phyloP scores from a whole-genome alignment of 306 rosid genomes.

The Cucurbita moschata region DNA sequence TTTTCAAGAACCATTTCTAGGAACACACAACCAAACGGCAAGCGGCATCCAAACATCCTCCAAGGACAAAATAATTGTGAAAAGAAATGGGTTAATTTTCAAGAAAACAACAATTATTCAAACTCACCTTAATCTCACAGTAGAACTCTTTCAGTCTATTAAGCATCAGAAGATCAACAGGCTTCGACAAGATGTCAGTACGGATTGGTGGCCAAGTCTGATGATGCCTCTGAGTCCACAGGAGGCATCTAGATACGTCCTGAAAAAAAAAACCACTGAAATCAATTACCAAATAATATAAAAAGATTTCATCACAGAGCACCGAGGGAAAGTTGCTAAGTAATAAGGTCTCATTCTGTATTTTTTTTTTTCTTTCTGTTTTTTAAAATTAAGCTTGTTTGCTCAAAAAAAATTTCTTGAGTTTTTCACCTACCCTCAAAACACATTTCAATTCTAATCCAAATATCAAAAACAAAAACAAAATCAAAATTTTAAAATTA shows the following conservation, averaged over 20 bases:
- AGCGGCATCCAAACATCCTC: not conserved
- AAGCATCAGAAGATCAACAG: conserved; percentile 69
- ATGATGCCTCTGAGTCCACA: conserved; percentile 95
- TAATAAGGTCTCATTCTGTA: not conserved
- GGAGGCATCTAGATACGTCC: conserved; percentile 89
- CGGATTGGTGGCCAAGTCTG: conserved; percentile 95
- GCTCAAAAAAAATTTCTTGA: not conserved
- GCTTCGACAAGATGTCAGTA: conserved; percentile 69
- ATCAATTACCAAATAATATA: not conserved
- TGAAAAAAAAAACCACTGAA: conserved; percentile 23
- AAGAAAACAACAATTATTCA: not conserved
- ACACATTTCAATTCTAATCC: not conserved
- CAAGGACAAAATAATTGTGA: not conserved
- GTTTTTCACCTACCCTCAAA: not conserved
- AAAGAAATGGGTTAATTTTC: not conserved
- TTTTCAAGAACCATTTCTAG: not conserved
- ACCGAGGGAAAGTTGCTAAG: not conserved
- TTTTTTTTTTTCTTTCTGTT: not conserved
- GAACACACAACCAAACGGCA: not conserved
- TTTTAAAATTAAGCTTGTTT: not conserved
- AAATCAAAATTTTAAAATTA: not conserved
- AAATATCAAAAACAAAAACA: not conserved
- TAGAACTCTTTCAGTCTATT: conserved; percentile 74
- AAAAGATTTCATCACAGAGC: not conserved
- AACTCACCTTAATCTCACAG: conserved; percentile 80